Conservation (phyloP, 108 stramenopile genomes). For the Skeletonema grethae region DNA sequence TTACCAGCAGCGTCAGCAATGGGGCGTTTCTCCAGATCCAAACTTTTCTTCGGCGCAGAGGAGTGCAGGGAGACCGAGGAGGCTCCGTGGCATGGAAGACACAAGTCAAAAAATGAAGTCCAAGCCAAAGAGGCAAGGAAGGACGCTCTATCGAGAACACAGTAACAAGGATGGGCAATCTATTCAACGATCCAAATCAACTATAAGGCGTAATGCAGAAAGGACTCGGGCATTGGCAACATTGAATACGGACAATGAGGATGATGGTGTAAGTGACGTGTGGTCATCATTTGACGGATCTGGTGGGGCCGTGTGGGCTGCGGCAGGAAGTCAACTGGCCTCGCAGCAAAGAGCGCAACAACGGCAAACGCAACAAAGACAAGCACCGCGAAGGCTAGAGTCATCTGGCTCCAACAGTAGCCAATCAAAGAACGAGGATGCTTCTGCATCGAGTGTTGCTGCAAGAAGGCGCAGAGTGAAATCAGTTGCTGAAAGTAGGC, state of each 20-base stretch:
- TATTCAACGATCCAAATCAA: conserved; percentile 1
- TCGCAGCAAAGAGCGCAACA: neutral
- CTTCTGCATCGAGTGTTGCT: conserved; percentile 14
- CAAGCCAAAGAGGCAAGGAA: neutral
- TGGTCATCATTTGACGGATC: conserved; percentile 8
- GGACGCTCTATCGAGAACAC: conserved; percentile 4
- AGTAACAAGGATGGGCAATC: neutral
- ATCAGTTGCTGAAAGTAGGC: neutral
- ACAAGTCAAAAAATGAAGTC: neutral
- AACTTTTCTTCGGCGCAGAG: conserved; percentile 1
- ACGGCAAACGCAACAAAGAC: conserved; percentile 16
- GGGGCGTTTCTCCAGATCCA: neutral
- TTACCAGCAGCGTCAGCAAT: conserved; percentile 1
- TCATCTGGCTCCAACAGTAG: neutral
- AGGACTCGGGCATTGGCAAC: conserved; percentile 3
- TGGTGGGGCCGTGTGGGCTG: neutral
- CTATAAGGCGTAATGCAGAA: conserved; percentile 5
- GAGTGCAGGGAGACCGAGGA: neutral
- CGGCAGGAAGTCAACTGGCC: neutral
- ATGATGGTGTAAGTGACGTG: conserved; percentile 9
- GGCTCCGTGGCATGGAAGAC: neutral
- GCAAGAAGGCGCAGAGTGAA: conserved; percentile 13
- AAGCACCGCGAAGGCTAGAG: neutral
- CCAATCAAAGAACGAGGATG: neutral
- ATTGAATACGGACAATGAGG: neutral